Evolutionary conservation across 495 filamentous ascomycete genomes (phyloP), one percentile per base, ranked within the genome.

Genomic region (Penicillium atrosanguineum): DNA sequence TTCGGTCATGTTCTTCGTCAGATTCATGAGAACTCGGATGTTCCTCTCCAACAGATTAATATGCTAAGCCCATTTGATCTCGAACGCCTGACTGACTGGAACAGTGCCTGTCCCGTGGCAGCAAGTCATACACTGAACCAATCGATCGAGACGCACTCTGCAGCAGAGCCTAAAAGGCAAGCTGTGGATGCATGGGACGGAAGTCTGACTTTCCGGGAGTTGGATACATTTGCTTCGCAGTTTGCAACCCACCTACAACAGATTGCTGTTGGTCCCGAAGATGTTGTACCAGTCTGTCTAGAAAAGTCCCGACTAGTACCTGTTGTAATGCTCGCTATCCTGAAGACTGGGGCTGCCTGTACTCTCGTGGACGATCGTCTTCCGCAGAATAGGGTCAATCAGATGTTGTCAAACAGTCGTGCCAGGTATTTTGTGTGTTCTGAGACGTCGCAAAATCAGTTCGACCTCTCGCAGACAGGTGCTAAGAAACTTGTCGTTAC

Each of bases 281-380:
- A 55, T 11, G 55, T 73, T 6, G 69, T 84, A 4, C 77, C 79
- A 0, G 56, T 85, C n/a, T 82, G 73, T 53, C 76, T 83, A 34
- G 77, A 83, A 46, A 84, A 84, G 57, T 81, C 76, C n/a, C 67
- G 61, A 46, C 78, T 75, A 76, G 14, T 20, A 63, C 57, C 12
- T 65, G 67, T 56, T 59, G 59, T 44, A 61, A 2, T 57, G 60
- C 20, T 85, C 8, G 82, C 65, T n/a, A 65, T 83, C 23, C 68
- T 83, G 60, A 80, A 80, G 50, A 62, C 80, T 11, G 80, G 81
- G 20, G 76, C 61, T 4, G 67, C 55, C 12, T 52, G 50, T 26
- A 29, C 46, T 8, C 15, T 45, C 1, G 11, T 61, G n/a, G 54
- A 61, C 38, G 29, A 48, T 18, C 26, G 31, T 18, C 51, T 42